Percentiles rank a stretch among this genome's conserved stretches.
These are phyloP conservation scores for Beauveria asiatica DNA, from an alignment of 2,329 filamentous ascomycete genomes.

Conservation along the genomic window DNA sequence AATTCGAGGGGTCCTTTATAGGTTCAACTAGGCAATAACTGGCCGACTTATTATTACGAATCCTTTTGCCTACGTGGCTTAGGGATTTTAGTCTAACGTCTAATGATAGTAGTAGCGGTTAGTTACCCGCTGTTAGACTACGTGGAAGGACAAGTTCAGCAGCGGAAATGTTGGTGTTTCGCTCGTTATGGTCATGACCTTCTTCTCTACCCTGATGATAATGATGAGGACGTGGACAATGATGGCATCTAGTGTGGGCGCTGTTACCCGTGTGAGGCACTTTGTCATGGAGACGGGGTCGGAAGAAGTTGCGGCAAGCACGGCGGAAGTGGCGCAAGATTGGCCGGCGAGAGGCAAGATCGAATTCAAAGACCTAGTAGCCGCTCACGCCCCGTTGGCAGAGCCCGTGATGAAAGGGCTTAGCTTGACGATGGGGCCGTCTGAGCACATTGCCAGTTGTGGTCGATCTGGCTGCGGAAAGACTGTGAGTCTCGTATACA, in stretches of 20 bases:
- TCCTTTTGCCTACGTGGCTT: too few relatives aligned
- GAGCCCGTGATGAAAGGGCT: background rate
- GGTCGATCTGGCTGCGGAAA: background rate
- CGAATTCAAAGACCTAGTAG: background rate
- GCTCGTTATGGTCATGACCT: slow-evolving; percentile 21
- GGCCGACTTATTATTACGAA: too few relatives aligned
- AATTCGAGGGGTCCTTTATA: too few relatives aligned
- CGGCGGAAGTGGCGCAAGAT: background rate
- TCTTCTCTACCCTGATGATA: slow-evolving; percentile 19
- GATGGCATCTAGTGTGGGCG: slow-evolving; percentile 21
- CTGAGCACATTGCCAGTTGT: background rate
- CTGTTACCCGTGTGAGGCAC: slow-evolving; percentile 18
- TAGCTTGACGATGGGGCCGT: background rate
- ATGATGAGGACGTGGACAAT: slow-evolving; percentile 26
- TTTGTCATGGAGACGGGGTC: slow-evolving; percentile 14
- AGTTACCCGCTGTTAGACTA: too few relatives aligned
- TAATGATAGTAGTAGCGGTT: too few relatives aligned
- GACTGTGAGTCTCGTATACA: background rate
- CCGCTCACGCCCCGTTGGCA: background rate
- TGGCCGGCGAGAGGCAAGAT: background rate
- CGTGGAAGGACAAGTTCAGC: slow-evolving; percentile 20
- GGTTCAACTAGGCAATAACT: too few relatives aligned
- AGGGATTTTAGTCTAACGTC: too few relatives aligned
- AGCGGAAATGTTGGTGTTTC: slow-evolving; percentile 21
- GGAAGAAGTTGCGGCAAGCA: background rate